Percentiles rank a stretch among this genome's conserved stretches.
phyloP scores from a whole-genome alignment of 1,284 basidiomycete genomes.

The Pyrrhoderma noxium region DNA sequence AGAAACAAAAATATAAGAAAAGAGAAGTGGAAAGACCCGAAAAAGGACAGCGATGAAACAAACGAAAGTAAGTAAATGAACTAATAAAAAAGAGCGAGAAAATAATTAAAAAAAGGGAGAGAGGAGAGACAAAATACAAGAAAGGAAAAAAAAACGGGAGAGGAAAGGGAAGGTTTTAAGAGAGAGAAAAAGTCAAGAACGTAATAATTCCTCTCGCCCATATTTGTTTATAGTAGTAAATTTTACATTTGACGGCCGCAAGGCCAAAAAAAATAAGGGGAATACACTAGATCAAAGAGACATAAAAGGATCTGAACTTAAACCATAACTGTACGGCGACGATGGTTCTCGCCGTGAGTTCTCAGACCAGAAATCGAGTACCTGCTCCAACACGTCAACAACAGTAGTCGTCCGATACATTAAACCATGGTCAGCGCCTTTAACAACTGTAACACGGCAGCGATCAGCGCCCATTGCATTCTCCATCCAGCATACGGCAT shows the following conservation, averaged over 20 bases:
- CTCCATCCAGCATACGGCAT: conserved; percentile 87
- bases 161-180: background rate
- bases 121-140: conserved; percentile 1
- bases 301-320: conserved; percentile 12
- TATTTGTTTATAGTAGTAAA: background rate
- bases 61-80: background rate
- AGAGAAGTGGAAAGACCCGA: background rate
- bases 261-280: too few species aligned
- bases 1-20: background rate
- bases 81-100: background rate
- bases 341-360: conserved; percentile 1
- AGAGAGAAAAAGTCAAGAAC: background rate
- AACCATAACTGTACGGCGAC: background rate
- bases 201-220: background rate
- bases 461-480: conserved; percentile 68
- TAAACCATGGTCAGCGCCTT: conserved; percentile 83
- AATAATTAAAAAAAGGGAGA: background rate
- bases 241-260: too few species aligned
- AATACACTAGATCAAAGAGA: conserved; percentile 1
- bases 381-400: conserved; percentile 77
- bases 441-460: conserved; percentile 76
- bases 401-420: conserved; percentile 89
- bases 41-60: background rate
- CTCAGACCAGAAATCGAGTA: conserved; percentile 52
- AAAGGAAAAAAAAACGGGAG: background rate